Base-by-base conservation (phyloP, 176 grass and related monocot genomes). In the Poa annua region DNA sequence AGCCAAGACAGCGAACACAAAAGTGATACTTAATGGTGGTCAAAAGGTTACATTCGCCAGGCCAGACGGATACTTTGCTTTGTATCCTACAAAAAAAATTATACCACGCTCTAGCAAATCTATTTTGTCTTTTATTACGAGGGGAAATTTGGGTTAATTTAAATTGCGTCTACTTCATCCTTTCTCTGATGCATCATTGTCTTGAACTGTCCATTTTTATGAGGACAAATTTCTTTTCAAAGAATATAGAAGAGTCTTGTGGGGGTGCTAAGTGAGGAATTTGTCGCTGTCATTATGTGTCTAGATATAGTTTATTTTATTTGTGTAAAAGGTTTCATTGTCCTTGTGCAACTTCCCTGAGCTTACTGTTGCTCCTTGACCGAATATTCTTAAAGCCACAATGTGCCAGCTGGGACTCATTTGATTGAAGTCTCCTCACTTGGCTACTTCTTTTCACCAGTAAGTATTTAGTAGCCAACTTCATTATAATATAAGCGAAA, bases 21-120 rank as follows among this genome's bases (percentile, higher is more conserved):
- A 96, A 88, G 87, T 99, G 25, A 90, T 96, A 92, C 93, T 99
- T 83, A 99, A 99, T 89, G 93, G 96, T 65, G 93, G 93, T 85
- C 96, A 96, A 75, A 89, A 84, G 77, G 85, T 96, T 89, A 94
- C 89, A 22, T 96, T 90, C 61, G 77, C 87, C 65, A 87, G 93
- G 83, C 91, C 93, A 73, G 96, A 99, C 81, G 93, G 96, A 70
- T 99, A 96, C 88, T 99, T 99, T 84, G 78, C 93, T 84, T 99
- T 99, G 96, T 99, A 99, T 99, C 93, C 91, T 96, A 75, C 51
- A 47, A 66, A 63, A 69, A 36, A 45, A 11, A 19, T 20, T 26
- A 66, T 70, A 56, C n/a, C 24, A 22, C 0, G 66, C 38, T 12
- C 20, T 60, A 78, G 29, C 20, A 73, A 16, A 57, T 50, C 56